phyloP scores from a whole-genome alignment of 441 rosid genomes.

The Biscutella auriculata region DNA sequence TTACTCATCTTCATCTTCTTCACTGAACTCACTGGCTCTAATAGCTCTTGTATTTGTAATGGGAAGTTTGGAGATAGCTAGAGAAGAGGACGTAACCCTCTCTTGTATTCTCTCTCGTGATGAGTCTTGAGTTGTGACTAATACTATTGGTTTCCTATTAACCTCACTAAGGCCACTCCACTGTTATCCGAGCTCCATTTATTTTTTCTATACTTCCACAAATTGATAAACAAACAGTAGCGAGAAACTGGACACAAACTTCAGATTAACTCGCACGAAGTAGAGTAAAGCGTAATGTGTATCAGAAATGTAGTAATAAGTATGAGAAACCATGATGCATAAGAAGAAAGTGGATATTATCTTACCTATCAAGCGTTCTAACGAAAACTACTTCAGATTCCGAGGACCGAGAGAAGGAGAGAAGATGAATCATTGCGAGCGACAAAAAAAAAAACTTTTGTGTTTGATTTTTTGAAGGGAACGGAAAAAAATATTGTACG shows the following conservation, averaged over 20 bases:
- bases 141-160: constrained; percentile 43
- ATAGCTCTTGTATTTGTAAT: constrained; percentile 80
- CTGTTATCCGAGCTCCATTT: background rate
- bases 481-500: too few relatives aligned
- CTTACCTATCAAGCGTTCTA: constrained; percentile 15
- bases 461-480: background rate
- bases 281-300: background rate
- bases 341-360: background rate
- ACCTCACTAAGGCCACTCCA: constrained; percentile 58
- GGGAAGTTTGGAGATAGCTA: constrained; percentile 89
- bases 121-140: constrained; percentile 33
- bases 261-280: constrained; percentile 5
- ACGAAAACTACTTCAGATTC: constrained; percentile 19
- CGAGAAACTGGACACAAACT: background rate
- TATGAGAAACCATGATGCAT: constrained; percentile 1
- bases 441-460: background rate
- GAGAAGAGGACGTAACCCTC: constrained; percentile 79
- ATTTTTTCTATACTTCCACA: background rate
- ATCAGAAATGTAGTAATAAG: background rate
- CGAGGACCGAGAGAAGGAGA: constrained; percentile 7
- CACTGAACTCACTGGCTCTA: too few relatives aligned
- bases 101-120: constrained; percentile 84
- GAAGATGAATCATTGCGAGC: background rate
- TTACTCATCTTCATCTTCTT: too few relatives aligned
- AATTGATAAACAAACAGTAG: background rate